A percentile compares a stretch with the other conserved stretches of the same genome.
Conservation (phyloP, 2,329 filamentous ascomycete genomes). For the Clonostachys rosea region DNA sequence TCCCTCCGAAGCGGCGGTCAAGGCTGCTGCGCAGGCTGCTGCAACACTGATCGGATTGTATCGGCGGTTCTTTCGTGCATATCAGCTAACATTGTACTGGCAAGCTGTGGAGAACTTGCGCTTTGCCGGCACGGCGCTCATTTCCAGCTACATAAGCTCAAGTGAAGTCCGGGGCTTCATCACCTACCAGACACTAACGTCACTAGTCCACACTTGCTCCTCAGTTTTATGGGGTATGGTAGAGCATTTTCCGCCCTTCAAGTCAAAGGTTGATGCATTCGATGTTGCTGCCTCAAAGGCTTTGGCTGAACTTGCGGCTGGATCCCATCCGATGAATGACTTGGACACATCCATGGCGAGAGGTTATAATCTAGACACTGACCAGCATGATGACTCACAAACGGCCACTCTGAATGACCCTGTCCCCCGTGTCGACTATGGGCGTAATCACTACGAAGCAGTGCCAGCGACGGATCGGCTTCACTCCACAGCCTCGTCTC, state of each 20-base stretch:
- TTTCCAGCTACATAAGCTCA: not conserved
- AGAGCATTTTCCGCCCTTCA: not conserved
- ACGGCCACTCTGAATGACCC: too few relatives aligned
- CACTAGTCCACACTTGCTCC: not conserved
- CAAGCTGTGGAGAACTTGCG: not conserved
- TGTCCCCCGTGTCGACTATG: too few relatives aligned
- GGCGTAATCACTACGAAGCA: too few relatives aligned
- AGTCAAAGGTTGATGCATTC: not conserved
- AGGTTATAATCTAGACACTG: too few relatives aligned
- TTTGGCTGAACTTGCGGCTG: not conserved
- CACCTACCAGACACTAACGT: not conserved
- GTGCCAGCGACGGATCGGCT: too few relatives aligned
- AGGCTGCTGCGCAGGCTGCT: not conserved
- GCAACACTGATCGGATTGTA: not conserved
- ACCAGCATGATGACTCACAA: too few relatives aligned
- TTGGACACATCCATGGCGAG: too few relatives aligned
- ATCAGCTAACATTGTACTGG: not conserved
- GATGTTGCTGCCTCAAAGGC: not conserved
- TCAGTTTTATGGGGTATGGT: not conserved
- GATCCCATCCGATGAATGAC: too few relatives aligned
- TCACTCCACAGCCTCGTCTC: too few relatives aligned
- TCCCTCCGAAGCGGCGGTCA: not conserved
- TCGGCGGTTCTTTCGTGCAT: not conserved
- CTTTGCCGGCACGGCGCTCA: not conserved
- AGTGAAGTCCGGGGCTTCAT: not conserved